Base-by-base conservation (phyloP, 1,284 basidiomycete species). In the Meira nashicola region DNA sequence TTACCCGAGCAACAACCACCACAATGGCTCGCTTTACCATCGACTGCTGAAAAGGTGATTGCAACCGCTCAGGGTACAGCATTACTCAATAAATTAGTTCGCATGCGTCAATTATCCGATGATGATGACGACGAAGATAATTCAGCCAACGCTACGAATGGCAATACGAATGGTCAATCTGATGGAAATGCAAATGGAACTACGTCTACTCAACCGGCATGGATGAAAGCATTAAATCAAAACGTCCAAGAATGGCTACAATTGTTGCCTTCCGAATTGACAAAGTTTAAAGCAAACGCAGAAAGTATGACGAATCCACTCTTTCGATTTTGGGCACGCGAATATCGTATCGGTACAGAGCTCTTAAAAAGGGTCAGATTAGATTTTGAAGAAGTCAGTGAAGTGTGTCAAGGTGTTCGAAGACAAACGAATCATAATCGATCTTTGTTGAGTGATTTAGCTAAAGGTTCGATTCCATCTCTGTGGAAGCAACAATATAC, bases 1-100 rank as follows among this genome's bases (percentile, higher is more conserved):
- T 57, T 78, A 41, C 74, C 75, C 40, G 73, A 77, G 40, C 73
- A 77, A 53, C 76, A 78, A 58, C 76, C 76, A 10, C 69, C 72
- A 14, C 66, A 73, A 50, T 78, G 76, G 76, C 64, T 78, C 28
- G 67, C 69, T 7, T 62, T 78, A 54, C 73, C 76, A 41, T 66
- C 74, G 2, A 73, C 63, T 25, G 75, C 76, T 2, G 74, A 78
- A 51, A 70, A 71, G 49, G 70, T 73, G 54, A 71, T 73, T 37
- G 76, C 76, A 1, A 71, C 66, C 10, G 68, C 70, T 10, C 71
- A 71, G 39, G 72, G 70, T 41, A 57, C 59, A 6, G 59, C 58
- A 1, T 54, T 72, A 56, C 55, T 78, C 39, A 69, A 60, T 60
- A 73, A 74, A 65, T 63, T 78, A 25, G 66, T 69, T 41, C 60